Evolutionary conservation across 2,329 filamentous ascomycete genomes (phyloP), one percentile per base, ranked within the genome.

Genomic region (Emmonsia crescens): DNA sequence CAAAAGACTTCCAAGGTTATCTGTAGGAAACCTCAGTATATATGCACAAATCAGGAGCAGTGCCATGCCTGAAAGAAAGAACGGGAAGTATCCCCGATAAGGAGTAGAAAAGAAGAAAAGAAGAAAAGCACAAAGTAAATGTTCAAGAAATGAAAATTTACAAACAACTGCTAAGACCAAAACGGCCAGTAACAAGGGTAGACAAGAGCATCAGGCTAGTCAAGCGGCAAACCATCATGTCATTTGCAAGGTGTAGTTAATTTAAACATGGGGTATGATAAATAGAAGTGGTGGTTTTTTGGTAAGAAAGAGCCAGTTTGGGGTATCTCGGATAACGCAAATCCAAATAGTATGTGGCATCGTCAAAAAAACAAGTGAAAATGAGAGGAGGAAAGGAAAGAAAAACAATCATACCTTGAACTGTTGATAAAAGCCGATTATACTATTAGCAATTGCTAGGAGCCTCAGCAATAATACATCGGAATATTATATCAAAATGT

Each of bases 381-480:
- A 5, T 6, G 21, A 42, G 9, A 12, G 5, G 21, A 21, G 5
- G 19, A 57, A 57, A 57, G 14, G 14, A 31, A 33, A 21, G 29
- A 46, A n/a, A 42, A 29, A 36, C 3, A 14, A 31, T 31, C 55
- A 36, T 55, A 55, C 52, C 52, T 51, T 40, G 19, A 38, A 16
- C 33, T 16, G 33, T 21, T 29, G 40, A 46, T 31, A 29, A 40
- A 44, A 44, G n/a, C 40, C 27, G 36, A 31, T 31, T 46, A 46
- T 14, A 21, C 3, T 44, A 46, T 46, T 38, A 42, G 55, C 55
- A 57, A 57, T 57, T 29, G 24, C 21, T 9, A 29, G 12, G 38
- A 16, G 52, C 5, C n/a, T 46, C n/a, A 57, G 24, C 55, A 57
- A 40, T 46, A 42, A 57, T 57, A 46, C 55, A 57, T 57, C 55